Conservation (phyloP, 2,329 filamentous ascomycete species). For the Aspergillus aculeatinus region DNA sequence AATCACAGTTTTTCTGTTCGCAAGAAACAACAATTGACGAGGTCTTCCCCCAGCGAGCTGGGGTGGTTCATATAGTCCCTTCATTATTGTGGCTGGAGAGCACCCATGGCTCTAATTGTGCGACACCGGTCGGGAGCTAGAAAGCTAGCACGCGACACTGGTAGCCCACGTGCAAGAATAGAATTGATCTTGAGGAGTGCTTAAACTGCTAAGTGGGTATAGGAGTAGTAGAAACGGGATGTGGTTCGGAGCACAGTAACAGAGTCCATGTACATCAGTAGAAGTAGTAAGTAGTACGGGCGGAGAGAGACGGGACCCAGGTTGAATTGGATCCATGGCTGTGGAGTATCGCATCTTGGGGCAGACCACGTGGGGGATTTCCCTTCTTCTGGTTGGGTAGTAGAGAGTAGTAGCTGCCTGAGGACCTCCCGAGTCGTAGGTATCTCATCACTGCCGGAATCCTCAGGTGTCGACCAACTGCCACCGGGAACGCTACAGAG, state of each 20-base stretch:
- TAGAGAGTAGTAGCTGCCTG: background rate
- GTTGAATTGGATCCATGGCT: too few species aligned
- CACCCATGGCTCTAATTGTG: slow-evolving; percentile 3
- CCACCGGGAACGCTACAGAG: too few species aligned
- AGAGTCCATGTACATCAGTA: too few species aligned
- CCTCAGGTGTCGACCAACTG: background rate
- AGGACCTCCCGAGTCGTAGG: background rate
- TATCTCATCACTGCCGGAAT: background rate
- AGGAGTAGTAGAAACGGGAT: background rate
- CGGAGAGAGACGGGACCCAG: background rate
- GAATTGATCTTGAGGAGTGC: background rate
- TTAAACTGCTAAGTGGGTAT: too few species aligned
- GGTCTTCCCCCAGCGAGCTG: background rate
- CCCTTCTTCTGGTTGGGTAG: background rate
- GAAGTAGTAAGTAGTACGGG: background rate
- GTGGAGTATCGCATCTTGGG: background rate
- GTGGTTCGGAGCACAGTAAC: too few species aligned
- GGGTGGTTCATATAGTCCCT: slow-evolving; percentile 16
- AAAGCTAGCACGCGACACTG: background rate
- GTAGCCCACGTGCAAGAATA: background rate
- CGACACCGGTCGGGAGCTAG: background rate
- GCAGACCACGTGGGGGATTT: background rate
- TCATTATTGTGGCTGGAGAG: slow-evolving; percentile 16
- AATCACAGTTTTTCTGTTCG: background rate
- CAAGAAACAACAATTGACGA: background rate